phyloP scores from a whole-genome alignment of 2,329 filamentous ascomycete species.

The Aureobasidium subglaciale region DNA sequence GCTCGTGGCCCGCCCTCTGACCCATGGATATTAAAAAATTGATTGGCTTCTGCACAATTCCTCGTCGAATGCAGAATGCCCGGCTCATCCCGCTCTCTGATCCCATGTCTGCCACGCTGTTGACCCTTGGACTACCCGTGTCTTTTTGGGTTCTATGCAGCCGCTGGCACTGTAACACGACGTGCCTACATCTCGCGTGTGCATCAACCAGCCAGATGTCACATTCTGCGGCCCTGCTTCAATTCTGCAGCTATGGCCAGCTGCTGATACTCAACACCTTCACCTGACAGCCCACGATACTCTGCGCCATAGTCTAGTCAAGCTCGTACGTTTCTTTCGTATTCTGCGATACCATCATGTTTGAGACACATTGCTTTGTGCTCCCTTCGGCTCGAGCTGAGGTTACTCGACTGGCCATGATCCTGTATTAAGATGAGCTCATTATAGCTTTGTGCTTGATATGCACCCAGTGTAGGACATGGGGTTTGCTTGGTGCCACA shows the following conservation, averaged over 20 bases:
- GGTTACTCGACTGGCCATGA: neutral
- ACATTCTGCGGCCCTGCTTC: neutral
- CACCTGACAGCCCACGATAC: neutral
- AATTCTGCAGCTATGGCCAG: neutral
- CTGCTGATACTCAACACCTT: neutral
- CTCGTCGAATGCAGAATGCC: neutral
- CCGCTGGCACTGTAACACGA: conserved; percentile 6
- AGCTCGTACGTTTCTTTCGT: neutral
- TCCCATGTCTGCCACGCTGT: neutral
- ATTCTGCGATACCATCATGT: neutral
- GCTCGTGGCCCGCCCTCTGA: neutral
- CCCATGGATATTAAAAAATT: conserved; percentile 14
- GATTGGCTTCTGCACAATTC: conserved; percentile 10
- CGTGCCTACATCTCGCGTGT: conserved; percentile 8
- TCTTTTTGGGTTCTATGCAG: conserved; percentile 5
- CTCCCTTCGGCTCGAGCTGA: neutral
- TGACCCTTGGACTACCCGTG: neutral
- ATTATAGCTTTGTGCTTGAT: neutral
- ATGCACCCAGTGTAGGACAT: neutral
- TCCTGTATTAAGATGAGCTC: neutral
- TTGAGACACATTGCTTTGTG: conserved; percentile 11
- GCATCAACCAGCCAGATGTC: neutral
- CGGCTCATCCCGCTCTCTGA: neutral
- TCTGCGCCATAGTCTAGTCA: neutral
- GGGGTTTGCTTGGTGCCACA: neutral